Evolutionary conservation across 192 early-diverging fungal genomes (phyloP).

Genomic region (Rhizophagus clarus): DNA sequence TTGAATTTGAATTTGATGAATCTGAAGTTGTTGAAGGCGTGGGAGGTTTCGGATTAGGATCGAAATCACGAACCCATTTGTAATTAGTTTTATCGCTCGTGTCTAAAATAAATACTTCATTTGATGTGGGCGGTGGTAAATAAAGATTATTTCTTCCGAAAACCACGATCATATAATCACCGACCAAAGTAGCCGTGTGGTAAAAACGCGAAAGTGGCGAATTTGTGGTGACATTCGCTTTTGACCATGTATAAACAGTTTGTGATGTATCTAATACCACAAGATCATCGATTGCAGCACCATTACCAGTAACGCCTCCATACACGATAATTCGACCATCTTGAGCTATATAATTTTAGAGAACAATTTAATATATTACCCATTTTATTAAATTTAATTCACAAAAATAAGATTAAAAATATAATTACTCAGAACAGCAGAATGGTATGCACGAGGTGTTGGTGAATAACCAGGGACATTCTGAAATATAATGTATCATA

Average conservation of each 20-base stretch:
- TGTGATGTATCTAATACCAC: neutral
- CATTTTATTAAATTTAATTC: neutral
- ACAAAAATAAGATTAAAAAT: neutral
- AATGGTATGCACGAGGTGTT: neutral
- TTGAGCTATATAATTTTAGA: neutral
- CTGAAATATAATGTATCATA: neutral
- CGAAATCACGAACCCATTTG: neutral
- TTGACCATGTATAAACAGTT: neutral
- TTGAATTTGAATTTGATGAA: too few species aligned
- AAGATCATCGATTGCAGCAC: neutral
- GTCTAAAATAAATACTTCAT: conserved; percentile 6
- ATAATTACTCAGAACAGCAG: conserved; percentile 3
- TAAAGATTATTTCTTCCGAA: neutral
- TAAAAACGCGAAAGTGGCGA: neutral
- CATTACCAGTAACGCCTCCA: neutral
- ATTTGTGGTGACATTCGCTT: neutral
- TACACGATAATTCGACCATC: conserved; percentile 17
- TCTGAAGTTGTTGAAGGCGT: too few species aligned
- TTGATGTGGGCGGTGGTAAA: too few species aligned
- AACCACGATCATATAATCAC: conserved; percentile 2
- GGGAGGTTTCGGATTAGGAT: too few species aligned
- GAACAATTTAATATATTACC: neutral
- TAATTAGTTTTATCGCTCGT: neutral
- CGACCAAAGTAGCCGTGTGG: conserved; percentile 10
- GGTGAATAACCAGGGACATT: neutral